phyloP scores from a whole-genome alignment of 345 rosid species.

The Hirschfeldia incana region DNA sequence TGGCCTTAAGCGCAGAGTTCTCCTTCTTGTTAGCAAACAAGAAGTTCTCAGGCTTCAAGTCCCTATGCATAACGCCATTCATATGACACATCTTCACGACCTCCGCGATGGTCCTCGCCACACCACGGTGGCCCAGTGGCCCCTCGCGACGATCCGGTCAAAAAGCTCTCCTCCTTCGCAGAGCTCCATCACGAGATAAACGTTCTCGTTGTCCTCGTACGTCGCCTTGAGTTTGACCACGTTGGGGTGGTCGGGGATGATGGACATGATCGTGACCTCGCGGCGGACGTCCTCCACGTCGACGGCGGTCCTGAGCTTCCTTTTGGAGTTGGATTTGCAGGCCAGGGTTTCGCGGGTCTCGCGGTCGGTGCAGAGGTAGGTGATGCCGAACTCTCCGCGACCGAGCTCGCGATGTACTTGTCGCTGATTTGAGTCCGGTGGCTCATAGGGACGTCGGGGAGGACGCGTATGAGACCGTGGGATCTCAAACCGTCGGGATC shows the following conservation, averaged over 20 bases:
- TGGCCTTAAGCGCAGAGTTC: slow-evolving; percentile 79
- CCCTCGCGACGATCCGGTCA: slow-evolving; percentile 93
- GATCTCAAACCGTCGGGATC: slow-evolving; percentile 43
- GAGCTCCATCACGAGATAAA: slow-evolving; percentile 92
- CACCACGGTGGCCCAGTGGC: slow-evolving; percentile 77
- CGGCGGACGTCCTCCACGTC: slow-evolving; percentile 92
- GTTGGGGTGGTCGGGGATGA: slow-evolving; percentile 77
- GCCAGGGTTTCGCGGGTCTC: slow-evolving; percentile 77
- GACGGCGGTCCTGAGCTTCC: slow-evolving; percentile 82
- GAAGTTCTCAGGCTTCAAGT: slow-evolving; percentile 96
- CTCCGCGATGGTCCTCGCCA: slow-evolving; percentile 68
- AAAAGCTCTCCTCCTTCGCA: slow-evolving; percentile 97
- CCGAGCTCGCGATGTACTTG: slow-evolving; percentile 91
- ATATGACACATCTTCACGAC: slow-evolving; percentile 91
- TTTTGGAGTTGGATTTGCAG: slow-evolving; percentile 87
- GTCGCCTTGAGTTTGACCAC: slow-evolving; percentile 88
- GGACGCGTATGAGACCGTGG: slow-evolving; percentile 72
- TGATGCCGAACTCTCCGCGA: slow-evolving; percentile 92
- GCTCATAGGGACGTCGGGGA: slow-evolving; percentile 63
- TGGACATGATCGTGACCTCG: slow-evolving; percentile 91
- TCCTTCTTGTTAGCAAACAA: slow-evolving; percentile 92
- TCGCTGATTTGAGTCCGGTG: slow-evolving; percentile 81
- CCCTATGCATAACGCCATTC: slow-evolving; percentile 97
- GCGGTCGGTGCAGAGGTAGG: slow-evolving; percentile 85
- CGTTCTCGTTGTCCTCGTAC: slow-evolving; percentile 88